A percentile compares a stretch with the other conserved stretches of the same genome.
Conservation (phyloP, 2,329 filamentous ascomycete species). For the Zymoseptoria tritici region DNA sequence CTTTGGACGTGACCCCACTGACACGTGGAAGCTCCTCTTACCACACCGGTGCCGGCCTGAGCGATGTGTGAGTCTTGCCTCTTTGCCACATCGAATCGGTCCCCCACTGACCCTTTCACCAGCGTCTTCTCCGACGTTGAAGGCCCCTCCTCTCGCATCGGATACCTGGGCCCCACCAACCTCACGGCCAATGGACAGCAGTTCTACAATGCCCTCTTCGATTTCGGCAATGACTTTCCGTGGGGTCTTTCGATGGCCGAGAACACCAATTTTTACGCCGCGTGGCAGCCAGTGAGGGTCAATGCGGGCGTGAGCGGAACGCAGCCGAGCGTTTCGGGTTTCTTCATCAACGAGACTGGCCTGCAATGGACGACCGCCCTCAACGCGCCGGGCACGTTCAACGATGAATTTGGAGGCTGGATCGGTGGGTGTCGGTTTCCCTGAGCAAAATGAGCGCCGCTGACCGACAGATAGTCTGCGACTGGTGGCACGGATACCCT, state of each 20-base stretch:
- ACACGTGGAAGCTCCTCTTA: constrained; percentile 10
- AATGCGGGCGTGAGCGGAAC: constrained; percentile 19
- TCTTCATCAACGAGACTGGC: constrained; percentile 28
- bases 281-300: constrained; percentile 28
- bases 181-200: constrained; percentile 15
- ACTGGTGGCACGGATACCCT: constrained; percentile 29
- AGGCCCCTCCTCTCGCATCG: constrained; percentile 10
- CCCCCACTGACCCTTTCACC: neutral
- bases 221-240: constrained; percentile 24
- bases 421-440: constrained; percentile 12
- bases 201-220: constrained; percentile 25
- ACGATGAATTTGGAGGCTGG: constrained; percentile 26
- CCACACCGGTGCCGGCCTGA: constrained; percentile 25
- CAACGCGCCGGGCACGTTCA: constrained; percentile 1
- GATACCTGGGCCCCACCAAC: constrained; percentile 24
- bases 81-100: neutral
- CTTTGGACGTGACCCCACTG: neutral
- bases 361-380: constrained; percentile 24
- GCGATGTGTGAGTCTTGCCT: constrained; percentile 16
- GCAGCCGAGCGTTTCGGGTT: constrained; percentile 8
- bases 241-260: constrained; percentile 18
- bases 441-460: neutral
- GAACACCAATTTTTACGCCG: constrained; percentile 22
- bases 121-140: constrained; percentile 12
- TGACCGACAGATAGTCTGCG: constrained; percentile 18